Evolutionary conservation across 2,329 filamentous ascomycete genomes (phyloP).

Genomic region (Pyrenochaeta sp.): DNA sequence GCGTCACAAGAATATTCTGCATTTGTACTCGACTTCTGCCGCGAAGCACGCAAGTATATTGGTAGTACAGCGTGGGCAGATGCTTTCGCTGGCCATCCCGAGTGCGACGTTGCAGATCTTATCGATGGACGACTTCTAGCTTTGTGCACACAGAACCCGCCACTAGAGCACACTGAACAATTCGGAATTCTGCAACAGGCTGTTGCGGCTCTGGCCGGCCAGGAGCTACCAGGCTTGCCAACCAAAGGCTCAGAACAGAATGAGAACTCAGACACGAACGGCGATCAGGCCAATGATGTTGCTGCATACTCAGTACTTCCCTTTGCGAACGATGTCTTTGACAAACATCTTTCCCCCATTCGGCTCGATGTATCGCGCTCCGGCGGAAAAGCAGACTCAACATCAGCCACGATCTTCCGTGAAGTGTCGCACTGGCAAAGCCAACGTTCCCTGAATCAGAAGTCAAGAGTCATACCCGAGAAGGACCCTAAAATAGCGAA

Average conservation of each 20-base stretch:
- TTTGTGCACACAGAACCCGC: slow-evolving; percentile 30
- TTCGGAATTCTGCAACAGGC: slow-evolving; percentile 30
- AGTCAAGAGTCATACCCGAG: slow-evolving; percentile 38
- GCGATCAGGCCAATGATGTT: slow-evolving; percentile 11
- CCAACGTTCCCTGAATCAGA: slow-evolving; percentile 60
- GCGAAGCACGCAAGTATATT: slow-evolving; percentile 49
- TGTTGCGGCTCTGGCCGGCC: slow-evolving; percentile 25
- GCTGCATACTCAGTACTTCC: slow-evolving; percentile 52
- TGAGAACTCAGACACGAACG: slow-evolving; percentile 1
- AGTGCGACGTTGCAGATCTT: slow-evolving; percentile 62
- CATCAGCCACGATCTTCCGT: slow-evolving; percentile 55
- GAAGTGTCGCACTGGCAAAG: slow-evolving; percentile 71
- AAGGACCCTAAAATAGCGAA: slow-evolving; percentile 45
- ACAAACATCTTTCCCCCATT: slow-evolving; percentile 57
- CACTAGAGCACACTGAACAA: slow-evolving; percentile 25
- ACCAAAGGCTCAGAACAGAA: slow-evolving; percentile 5
- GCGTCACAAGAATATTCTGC: not conserved
- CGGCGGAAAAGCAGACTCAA: slow-evolving; percentile 31
- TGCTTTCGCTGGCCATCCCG: slow-evolving; percentile 25
- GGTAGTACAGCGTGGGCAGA: slow-evolving; percentile 47
- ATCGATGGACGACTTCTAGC: slow-evolving; percentile 62
- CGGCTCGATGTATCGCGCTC: slow-evolving; percentile 47
- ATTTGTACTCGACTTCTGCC: slow-evolving; percentile 51
- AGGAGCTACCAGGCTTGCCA: slow-evolving; percentile 18
- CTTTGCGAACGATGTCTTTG: slow-evolving; percentile 58